These are phyloP conservation scores for Ganoderma meredithae DNA, from an alignment of 1,284 basidiomycete genomes.

Conservation along the genomic window DNA sequence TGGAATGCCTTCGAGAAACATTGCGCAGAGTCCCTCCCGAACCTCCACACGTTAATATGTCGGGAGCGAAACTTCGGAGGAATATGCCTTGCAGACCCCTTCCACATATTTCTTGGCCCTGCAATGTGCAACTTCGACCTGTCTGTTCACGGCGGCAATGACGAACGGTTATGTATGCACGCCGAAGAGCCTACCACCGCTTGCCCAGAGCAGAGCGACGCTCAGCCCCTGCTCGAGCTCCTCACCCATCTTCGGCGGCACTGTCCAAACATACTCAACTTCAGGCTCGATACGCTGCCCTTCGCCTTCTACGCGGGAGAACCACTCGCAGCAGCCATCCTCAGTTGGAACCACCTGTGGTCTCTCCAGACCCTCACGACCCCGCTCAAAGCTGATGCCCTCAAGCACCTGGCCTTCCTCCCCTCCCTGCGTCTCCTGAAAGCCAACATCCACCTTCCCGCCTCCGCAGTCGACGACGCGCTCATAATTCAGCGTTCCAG, in stretches of 20 bases:
- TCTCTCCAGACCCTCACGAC: slow-evolving; percentile 1
- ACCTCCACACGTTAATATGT: slow-evolving; percentile 1
- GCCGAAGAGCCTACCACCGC: background rate
- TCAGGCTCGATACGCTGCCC: background rate
- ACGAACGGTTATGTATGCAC: background rate
- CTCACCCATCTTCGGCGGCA: background rate
- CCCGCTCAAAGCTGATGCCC: background rate
- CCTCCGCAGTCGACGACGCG: background rate
- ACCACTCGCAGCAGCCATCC: background rate
- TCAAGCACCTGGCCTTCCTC: background rate
- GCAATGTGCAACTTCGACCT: slow-evolving; percentile 5
- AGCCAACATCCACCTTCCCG: background rate
- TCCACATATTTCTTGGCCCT: slow-evolving; percentile 4
- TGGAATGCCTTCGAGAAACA: slow-evolving; percentile 1
- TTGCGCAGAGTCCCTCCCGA: background rate
- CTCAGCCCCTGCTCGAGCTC: background rate
- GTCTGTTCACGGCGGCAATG: background rate
- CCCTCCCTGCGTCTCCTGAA: background rate
- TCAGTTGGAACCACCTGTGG: background rate
- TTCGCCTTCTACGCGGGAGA: background rate
- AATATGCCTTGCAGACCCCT: background rate
- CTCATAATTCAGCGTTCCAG: background rate
- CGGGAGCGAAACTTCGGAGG: background rate
- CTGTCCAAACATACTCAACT: background rate
- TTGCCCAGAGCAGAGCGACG: background rate